Conservation (phyloP, 257 asterid species). For the Leptodermis oblonga region DNA sequence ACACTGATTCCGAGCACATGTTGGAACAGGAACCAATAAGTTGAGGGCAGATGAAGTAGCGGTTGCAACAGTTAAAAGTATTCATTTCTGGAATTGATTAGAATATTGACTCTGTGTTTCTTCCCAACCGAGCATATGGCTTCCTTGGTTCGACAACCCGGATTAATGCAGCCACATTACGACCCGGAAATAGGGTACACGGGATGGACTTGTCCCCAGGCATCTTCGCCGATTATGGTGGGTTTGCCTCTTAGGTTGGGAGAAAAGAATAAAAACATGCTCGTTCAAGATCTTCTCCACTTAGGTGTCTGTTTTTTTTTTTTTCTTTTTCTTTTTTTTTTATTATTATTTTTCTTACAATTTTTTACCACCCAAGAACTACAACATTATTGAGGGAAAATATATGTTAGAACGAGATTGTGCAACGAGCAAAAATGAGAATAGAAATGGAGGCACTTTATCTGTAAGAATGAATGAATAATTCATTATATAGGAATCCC, state of each 20-base stretch:
- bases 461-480: too few relatives aligned
- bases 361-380: too few relatives aligned
- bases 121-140: conserved; percentile 51
- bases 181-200: conserved; percentile 25
- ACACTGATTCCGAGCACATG: background rate
- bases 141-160: conserved; percentile 28
- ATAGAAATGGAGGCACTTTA: too few relatives aligned
- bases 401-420: background rate
- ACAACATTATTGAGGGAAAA: background rate
- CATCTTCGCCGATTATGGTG: conserved; percentile 13
- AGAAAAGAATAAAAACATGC: background rate
- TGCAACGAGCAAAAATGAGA: too few relatives aligned
- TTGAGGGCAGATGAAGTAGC: background rate
- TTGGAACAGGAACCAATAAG: background rate
- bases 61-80: background rate
- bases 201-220: conserved; percentile 38
- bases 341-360: too few relatives aligned
- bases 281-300: background rate
- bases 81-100: background rate
- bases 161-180: background rate
- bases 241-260: conserved; percentile 16
- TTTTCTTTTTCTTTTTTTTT: too few relatives aligned
- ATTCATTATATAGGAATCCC: too few relatives aligned
- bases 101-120: conserved; percentile 29
- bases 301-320: too few relatives aligned